A percentile compares a stretch with the other conserved stretches of the same genome.
Evolutionary conservation across 2,329 filamentous ascomycete genomes (phyloP).

Genomic region (Fusarium proliferatum): DNA sequence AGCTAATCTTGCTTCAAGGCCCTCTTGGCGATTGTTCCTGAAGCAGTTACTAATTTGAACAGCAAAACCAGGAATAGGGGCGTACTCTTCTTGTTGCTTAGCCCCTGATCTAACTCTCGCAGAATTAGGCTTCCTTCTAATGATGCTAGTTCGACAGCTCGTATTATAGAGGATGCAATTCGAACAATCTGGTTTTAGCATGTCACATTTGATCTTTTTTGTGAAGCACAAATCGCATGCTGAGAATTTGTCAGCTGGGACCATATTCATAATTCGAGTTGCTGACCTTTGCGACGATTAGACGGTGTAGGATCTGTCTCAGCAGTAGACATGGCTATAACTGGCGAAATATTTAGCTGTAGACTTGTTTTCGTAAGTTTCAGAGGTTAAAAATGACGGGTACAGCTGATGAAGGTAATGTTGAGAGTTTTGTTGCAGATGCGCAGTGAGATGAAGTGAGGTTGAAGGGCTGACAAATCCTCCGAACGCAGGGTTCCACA

Average conservation of each 20-base stretch:
- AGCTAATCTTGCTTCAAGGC: slow-evolving; percentile 44
- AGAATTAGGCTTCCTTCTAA: slow-evolving; percentile 42
- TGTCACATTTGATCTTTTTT: slow-evolving; percentile 61
- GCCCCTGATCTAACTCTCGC: slow-evolving; percentile 26
- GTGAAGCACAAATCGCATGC: slow-evolving; percentile 58
- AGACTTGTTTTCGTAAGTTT: fast-evolving
- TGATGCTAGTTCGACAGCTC: slow-evolving; percentile 48
- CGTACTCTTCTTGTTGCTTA: slow-evolving; percentile 30
- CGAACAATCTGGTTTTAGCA: slow-evolving; percentile 56
- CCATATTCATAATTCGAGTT: fast-evolving
- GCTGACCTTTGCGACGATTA: slow-evolving; percentile 40
- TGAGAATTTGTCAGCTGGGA: slow-evolving; percentile 19
- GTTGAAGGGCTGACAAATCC: slow-evolving; percentile 37
- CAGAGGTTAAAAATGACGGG: fast-evolving
- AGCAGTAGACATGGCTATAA: slow-evolving; percentile 4
- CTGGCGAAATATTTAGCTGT: fast-evolving
- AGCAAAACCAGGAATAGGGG: not conserved
- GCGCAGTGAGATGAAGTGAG: not conserved
- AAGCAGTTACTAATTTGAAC: not conserved
- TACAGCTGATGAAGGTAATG: not conserved
- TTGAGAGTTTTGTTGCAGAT: not conserved
- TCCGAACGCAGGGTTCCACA: not conserved
- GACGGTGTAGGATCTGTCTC: slow-evolving; percentile 26
- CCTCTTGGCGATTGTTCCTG: slow-evolving; percentile 1
- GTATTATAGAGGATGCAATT: slow-evolving; percentile 58